A percentile compares a stretch with the other conserved stretches of the same genome.
Conservation (phyloP, 2,329 filamentous ascomycete genomes). For the Trichoderma brevicompactum region DNA sequence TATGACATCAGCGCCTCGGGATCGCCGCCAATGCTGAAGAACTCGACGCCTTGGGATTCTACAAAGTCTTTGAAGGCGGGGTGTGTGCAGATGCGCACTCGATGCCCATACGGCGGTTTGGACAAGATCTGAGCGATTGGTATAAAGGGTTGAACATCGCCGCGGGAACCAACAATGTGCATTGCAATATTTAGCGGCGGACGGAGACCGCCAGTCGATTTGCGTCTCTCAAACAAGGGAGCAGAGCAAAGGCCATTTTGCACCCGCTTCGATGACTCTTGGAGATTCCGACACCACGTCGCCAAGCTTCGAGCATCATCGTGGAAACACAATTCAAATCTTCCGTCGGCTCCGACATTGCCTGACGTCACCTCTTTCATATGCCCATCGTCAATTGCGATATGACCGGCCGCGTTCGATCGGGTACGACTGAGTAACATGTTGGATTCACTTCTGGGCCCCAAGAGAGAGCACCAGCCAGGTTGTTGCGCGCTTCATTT, state of each 20-base stretch:
- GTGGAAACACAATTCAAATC: constrained; percentile 41
- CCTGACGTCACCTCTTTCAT: constrained; percentile 34
- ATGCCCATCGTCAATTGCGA: constrained; percentile 34
- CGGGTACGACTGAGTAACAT: constrained; percentile 30
- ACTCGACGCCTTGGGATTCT: constrained; percentile 56
- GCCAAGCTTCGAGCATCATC: constrained; percentile 36
- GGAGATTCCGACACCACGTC: constrained; percentile 37
- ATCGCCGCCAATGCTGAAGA: constrained; percentile 62
- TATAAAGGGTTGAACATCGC: constrained; percentile 58
- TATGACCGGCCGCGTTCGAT: constrained; percentile 37
- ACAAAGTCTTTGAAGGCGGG: constrained; percentile 59
- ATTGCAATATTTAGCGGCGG: constrained; percentile 42
- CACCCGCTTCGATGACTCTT: constrained; percentile 26
- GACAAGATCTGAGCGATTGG: constrained; percentile 55
- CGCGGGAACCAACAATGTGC: constrained; percentile 42
- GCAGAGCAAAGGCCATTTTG: neutral
- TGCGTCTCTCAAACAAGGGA: constrained; percentile 5
- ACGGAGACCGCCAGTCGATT: constrained; percentile 26
- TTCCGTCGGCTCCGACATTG: constrained; percentile 39
- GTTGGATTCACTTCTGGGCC: neutral
- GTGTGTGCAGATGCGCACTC: constrained; percentile 62
- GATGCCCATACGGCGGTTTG: constrained; percentile 50
- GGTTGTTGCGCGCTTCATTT: neutral
- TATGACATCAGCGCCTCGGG: constrained; percentile 53
- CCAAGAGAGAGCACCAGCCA: neutral